Conservation (phyloP, 768 basidiomycete genomes). For the Megacollybia marginata region DNA sequence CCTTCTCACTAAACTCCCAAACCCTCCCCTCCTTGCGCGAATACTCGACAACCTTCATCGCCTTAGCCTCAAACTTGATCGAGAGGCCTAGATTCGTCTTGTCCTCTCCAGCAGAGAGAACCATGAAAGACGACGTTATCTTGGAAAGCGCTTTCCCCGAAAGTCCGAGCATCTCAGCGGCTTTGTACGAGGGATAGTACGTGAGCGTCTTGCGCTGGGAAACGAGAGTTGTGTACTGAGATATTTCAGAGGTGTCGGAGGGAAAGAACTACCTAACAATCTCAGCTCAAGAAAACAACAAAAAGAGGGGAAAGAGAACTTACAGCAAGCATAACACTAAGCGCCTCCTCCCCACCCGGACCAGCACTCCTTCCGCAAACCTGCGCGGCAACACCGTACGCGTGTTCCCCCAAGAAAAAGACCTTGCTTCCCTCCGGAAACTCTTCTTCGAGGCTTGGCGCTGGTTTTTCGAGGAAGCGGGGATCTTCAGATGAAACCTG, state of each 20-base stretch:
- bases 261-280: slow-evolving; percentile 66
- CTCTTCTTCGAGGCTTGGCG: slow-evolving; percentile 79
- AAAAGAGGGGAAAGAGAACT: slow-evolving; percentile 13
- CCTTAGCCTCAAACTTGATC: slow-evolving; percentile 94
- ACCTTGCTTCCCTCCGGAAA: slow-evolving; percentile 88
- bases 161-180: slow-evolving; percentile 66
- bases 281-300: not conserved
- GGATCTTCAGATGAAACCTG: slow-evolving; percentile 87
- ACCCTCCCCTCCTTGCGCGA: slow-evolving; percentile 73
- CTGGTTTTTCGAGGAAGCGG: slow-evolving; percentile 71
- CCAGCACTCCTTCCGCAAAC: slow-evolving; percentile 34
- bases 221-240: slow-evolving; percentile 70
- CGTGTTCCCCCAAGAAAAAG: slow-evolving; percentile 93
- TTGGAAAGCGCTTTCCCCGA: slow-evolving; percentile 77
- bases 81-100: slow-evolving; percentile 91
- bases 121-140: slow-evolving; percentile 92
- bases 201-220: slow-evolving; percentile 35
- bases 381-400: slow-evolving; percentile 93
- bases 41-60: slow-evolving; percentile 89
- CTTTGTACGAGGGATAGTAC: slow-evolving; percentile 78
- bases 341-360: slow-evolving; percentile 53
- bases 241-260: slow-evolving; percentile 72
- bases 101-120: slow-evolving; percentile 57
- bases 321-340: slow-evolving; percentile 88
- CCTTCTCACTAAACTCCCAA: slow-evolving; percentile 91